Percentiles rank a stretch among this genome's conserved stretches.
phyloP scores from a whole-genome alignment of 108 stramenopile genomes.

The Nannochloropsis salina region DNA sequence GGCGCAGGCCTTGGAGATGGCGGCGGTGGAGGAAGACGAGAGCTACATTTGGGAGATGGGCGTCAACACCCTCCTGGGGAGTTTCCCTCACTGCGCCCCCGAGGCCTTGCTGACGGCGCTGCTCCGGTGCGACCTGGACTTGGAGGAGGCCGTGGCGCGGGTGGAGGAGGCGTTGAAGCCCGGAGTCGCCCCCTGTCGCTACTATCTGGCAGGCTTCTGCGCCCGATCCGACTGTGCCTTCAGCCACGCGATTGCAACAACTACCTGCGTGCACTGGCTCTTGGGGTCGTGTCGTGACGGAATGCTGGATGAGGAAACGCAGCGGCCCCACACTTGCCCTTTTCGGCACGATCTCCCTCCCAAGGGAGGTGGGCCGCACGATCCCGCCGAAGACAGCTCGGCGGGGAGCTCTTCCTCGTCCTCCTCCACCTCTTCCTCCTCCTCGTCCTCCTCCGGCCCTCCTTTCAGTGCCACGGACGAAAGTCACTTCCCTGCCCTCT shows the following conservation, averaged over 20 bases:
- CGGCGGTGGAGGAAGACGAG: slow-evolving; percentile 2
- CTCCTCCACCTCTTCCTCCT: background rate
- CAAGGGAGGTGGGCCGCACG: background rate
- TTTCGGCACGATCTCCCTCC: background rate
- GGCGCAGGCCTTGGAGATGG: background rate
- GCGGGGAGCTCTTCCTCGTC: background rate
- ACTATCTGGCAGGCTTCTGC: background rate
- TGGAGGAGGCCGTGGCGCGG: background rate
- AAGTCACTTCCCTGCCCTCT: background rate
- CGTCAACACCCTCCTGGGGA: background rate
- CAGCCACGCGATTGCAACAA: background rate
- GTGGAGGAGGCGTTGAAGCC: background rate
- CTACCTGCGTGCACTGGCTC: background rate
- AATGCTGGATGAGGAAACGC: background rate
- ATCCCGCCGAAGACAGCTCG: background rate
- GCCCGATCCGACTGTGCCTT: slow-evolving; percentile 12
- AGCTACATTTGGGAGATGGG: background rate
- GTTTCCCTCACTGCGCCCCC: background rate
- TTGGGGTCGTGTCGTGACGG: background rate
- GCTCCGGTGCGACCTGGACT: background rate
- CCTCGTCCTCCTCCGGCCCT: slow-evolving; percentile 11
- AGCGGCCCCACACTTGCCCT: background rate
- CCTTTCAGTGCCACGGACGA: background rate
- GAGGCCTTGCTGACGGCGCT: background rate
- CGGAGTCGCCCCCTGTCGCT: background rate